These are phyloP conservation scores for Nicotiana paniculata DNA, from an alignment of 257 asterid species.

Conservation along the genomic window DNA sequence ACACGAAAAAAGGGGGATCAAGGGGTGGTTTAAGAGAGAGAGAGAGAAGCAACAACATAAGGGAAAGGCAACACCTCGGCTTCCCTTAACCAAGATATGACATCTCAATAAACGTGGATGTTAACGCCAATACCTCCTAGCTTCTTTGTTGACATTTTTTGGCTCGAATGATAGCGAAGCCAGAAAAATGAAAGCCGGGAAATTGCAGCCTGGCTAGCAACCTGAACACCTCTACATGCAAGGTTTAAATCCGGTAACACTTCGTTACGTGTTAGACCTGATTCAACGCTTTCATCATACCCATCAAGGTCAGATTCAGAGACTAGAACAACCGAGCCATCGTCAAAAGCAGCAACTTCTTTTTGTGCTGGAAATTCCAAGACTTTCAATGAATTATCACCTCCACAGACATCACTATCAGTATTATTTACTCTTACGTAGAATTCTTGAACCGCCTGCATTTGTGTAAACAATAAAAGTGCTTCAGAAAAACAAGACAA, in stretches of 20 bases:
- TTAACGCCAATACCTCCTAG: conserved; percentile 40
- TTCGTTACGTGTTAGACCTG: conserved; percentile 15
- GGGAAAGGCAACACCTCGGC: background rate
- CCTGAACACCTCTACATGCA: conserved; percentile 59
- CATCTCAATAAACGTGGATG: conserved; percentile 54
- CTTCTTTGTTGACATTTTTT: conserved; percentile 43
- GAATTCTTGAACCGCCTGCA: conserved; percentile 75
- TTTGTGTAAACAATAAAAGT: conserved; percentile 4
- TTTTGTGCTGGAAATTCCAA: conserved; percentile 17
- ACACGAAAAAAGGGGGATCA: background rate
- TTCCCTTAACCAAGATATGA: background rate
- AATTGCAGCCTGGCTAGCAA: conserved; percentile 65
- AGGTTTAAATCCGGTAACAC: conserved; percentile 34
- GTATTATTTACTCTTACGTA: conserved; percentile 37
- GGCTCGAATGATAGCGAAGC: conserved; percentile 49
- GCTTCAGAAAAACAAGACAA: background rate
- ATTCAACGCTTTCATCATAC: conserved; percentile 44
- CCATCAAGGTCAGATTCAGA: conserved; percentile 88
- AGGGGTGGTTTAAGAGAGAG: background rate
- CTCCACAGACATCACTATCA: background rate
- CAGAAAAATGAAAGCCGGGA: conserved; percentile 65
- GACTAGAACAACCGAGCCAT: conserved; percentile 57
- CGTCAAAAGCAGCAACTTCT: conserved; percentile 48
- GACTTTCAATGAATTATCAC: conserved; percentile 8
- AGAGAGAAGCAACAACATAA: too few relatives aligned